Evolutionary conservation across 2,329 filamentous ascomycete species (phyloP).

Genomic region (Hirsutella thompsonii): DNA sequence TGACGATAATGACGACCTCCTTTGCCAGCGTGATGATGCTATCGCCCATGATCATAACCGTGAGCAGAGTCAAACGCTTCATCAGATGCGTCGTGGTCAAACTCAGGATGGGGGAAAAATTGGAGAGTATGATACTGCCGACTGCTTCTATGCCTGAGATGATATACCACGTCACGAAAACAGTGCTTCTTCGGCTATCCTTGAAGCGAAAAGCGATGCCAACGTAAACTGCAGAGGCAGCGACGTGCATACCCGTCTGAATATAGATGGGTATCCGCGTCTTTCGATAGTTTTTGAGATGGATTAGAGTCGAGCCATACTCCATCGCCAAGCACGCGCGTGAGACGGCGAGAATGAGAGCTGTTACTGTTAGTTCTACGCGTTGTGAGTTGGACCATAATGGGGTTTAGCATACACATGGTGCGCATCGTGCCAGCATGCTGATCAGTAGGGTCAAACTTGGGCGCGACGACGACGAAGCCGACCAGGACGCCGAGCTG

Average conservation of each 20-base stretch:
- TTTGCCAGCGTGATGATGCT: slow-evolving; percentile 45
- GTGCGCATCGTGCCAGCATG: slow-evolving; percentile 22
- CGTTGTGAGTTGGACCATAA: not conserved
- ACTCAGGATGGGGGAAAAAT: slow-evolving; percentile 40
- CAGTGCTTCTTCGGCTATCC: slow-evolving; percentile 15
- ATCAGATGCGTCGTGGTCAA: slow-evolving; percentile 51
- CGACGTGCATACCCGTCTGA: slow-evolving; percentile 21
- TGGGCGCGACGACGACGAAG: slow-evolving; percentile 46
- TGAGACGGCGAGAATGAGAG: slow-evolving; percentile 36
- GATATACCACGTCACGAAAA: slow-evolving; percentile 36
- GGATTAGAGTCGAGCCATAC: slow-evolving; percentile 33
- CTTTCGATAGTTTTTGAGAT: slow-evolving; percentile 26
- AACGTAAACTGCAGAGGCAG: slow-evolving; percentile 23
- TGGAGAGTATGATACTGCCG: slow-evolving; percentile 39
- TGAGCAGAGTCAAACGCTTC: slow-evolving; percentile 49
- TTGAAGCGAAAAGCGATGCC: slow-evolving; percentile 26
- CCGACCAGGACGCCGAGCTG: slow-evolving; percentile 54
- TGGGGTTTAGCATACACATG: slow-evolving; percentile 18
- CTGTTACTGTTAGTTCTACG: slow-evolving; percentile 6
- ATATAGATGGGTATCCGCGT: slow-evolving; percentile 20
- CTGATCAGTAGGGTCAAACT: slow-evolving; percentile 26
- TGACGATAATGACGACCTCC: slow-evolving; percentile 36
- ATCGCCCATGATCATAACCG: slow-evolving; percentile 54
- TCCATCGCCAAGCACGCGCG: slow-evolving; percentile 39
- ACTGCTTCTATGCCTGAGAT: slow-evolving; percentile 39